A percentile compares a stretch with the other conserved stretches of the same genome.
These are phyloP conservation scores for Purpureocillium takamizusanense DNA, from an alignment of 2,329 filamentous ascomycete genomes.

Conservation along the genomic window DNA sequence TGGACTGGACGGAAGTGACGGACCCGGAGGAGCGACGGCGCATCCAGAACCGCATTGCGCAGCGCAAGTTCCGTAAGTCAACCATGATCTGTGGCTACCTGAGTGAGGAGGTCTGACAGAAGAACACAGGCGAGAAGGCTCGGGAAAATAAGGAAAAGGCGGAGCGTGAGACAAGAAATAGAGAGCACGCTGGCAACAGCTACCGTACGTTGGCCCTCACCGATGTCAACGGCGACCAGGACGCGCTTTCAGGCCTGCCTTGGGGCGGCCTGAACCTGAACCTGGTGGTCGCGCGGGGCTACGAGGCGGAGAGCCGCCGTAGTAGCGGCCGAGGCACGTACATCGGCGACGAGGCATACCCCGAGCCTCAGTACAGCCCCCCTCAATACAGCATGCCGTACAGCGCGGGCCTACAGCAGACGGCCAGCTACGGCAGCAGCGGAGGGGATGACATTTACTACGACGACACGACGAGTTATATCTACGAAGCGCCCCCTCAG, in stretches of 20 bases:
- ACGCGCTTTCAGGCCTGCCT: conserved; percentile 54
- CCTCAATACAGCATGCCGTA: conserved; percentile 18
- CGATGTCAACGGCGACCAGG: conserved; percentile 41
- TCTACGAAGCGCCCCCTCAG: conserved; percentile 13
- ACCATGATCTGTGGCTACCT: not conserved
- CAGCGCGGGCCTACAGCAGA: conserved; percentile 13
- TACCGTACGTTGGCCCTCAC: conserved; percentile 53
- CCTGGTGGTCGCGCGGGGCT: conserved; percentile 40
- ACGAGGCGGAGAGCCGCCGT: conserved; percentile 36
- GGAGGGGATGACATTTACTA: conserved; percentile 23
- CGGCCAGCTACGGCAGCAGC: conserved; percentile 22
- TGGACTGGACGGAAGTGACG: conserved; percentile 62
- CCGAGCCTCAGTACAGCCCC: conserved; percentile 15
- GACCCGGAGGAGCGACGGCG: conserved; percentile 64
- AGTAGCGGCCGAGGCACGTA: conserved; percentile 30
- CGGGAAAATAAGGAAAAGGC: conserved; percentile 58
- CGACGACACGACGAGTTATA: conserved; percentile 17
- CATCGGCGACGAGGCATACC: conserved; percentile 23
- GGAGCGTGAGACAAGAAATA: conserved; percentile 55
- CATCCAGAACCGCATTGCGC: conserved; percentile 68
- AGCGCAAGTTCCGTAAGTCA: conserved; percentile 63
- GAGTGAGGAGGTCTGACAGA: conserved; percentile 6
- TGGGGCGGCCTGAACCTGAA: conserved; percentile 63
- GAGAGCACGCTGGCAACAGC: conserved; percentile 51
- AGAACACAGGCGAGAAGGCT: conserved; percentile 53